Percentiles rank a stretch among this genome's conserved stretches.
Conservation (phyloP, 805 yeast species). For the Yarrowia deformans region DNA sequence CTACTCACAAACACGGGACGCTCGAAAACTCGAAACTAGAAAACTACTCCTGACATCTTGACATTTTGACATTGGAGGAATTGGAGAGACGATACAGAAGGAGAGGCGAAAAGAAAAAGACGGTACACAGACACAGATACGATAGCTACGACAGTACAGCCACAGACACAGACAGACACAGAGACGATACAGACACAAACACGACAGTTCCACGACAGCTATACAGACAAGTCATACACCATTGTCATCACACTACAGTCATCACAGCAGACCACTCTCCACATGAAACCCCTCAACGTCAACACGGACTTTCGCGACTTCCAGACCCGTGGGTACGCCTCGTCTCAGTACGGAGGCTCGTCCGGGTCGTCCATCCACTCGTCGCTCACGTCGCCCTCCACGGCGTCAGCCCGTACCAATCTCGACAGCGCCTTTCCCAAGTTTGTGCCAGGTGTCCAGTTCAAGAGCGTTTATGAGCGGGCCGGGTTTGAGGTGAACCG, state of each 20-base stretch:
- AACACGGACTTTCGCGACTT: slow-evolving; percentile 15
- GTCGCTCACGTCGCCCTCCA: slow-evolving; percentile 3
- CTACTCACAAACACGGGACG: neutral
- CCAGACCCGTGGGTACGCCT: neutral
- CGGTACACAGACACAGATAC: too few species aligned
- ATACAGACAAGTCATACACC: neutral
- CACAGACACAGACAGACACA: neutral
- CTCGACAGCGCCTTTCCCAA: slow-evolving; percentile 54
- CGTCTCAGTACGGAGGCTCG: slow-evolving; percentile 1
- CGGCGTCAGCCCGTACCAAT: slow-evolving; percentile 41
- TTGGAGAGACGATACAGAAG: too few species aligned
- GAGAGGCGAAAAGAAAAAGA: too few species aligned
- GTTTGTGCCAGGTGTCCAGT: slow-evolving; percentile 49
- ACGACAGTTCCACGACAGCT: neutral
- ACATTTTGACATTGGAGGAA: neutral
- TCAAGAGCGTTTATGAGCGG: slow-evolving; percentile 53
- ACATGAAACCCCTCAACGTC: slow-evolving; percentile 19
- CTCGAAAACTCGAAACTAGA: too few species aligned
- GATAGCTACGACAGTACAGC: too few species aligned
- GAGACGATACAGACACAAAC: too few species aligned
- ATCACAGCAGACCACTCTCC: too few species aligned
- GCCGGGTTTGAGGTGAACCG: slow-evolving; percentile 54
- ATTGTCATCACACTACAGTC: too few species aligned
- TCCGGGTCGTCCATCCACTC: slow-evolving; percentile 32
- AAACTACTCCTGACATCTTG: slow-evolving; percentile 14